A percentile compares a stretch with the other conserved stretches of the same genome.
These are phyloP conservation scores for Arthrobotrys iridis DNA, from an alignment of 2,329 filamentous ascomycete species.

Conservation along the genomic window DNA sequence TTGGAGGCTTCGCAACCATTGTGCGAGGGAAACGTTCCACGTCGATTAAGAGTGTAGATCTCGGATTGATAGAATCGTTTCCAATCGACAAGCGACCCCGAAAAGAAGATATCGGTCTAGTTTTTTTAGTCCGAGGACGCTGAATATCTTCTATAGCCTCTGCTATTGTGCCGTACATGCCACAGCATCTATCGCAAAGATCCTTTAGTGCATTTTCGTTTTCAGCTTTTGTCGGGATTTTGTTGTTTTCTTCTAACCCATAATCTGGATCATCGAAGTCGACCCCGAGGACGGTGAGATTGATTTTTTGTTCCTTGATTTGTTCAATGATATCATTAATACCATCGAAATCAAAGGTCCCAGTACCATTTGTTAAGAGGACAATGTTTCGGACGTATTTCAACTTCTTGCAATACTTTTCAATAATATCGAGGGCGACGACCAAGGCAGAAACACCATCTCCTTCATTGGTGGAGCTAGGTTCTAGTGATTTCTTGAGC, in stretches of 20 bases:
- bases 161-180: conserved; percentile 81
- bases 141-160: conserved; percentile 84
- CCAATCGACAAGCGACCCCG: conserved; percentile 83
- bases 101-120: conserved; percentile 80
- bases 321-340: conserved; percentile 75
- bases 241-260: conserved; percentile 91
- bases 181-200: conserved; percentile 75
- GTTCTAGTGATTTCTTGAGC: conserved; percentile 72
- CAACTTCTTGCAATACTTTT: conserved; percentile 78
- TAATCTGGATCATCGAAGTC: conserved; percentile 94
- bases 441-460: conserved; percentile 89
- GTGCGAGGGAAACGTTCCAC: conserved; percentile 92
- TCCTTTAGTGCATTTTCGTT: conserved; percentile 77
- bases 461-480: conserved; percentile 75
- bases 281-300: conserved; percentile 82
- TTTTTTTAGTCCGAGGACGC: conserved; percentile 77
- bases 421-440: conserved; percentile 86
- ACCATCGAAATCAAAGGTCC: conserved; percentile 76
- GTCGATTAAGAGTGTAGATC: conserved; percentile 80
- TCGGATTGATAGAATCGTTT: conserved; percentile 73
- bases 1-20: conserved; percentile 76
- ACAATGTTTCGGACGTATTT: conserved; percentile 84
- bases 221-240: conserved; percentile 74
- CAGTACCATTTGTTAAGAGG: conserved; percentile 83
- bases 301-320: conserved; percentile 78